Evolutionary conservation across 2,329 filamentous ascomycete species (phyloP), one percentile per base, ranked within the genome.

Genomic region (Tolypocladium guangdongense): DNA sequence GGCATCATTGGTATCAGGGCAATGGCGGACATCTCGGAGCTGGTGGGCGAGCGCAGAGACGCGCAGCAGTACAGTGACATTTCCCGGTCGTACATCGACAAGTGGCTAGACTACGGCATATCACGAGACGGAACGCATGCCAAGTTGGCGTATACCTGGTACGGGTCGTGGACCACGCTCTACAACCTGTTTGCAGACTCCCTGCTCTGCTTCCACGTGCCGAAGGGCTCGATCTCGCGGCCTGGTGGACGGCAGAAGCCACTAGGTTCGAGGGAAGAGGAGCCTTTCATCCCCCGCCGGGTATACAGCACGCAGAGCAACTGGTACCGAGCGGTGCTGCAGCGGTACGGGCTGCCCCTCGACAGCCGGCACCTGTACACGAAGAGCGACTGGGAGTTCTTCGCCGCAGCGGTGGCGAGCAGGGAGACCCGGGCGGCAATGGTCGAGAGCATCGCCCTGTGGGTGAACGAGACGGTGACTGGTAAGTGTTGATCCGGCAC

Each of bases 321-420:
- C 55, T 95, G 87, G 88, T 95, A 95, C 71, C 76, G 81, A 57
- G 78, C 81, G 16, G 88, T 92, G 11, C 80, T 88, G 59, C 88
- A 95, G 66, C 83, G 81, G 62, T 95, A 92, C 67, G 90, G 90
- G 1, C 72, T 95, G 4, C 89, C 90, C 0, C 78, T 95, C 8
- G 90, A 95, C 68, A 87, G 81, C 59, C 81, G 90, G 45, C 88
- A 93, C 67, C 68, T 92, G 3, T 93, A 93, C 68, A 86, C 88
- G 36, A 95, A 95, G 71, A 90, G 86, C 33, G 90, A 95, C 70
- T 95, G 90, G 90, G 86, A 93, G 62, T 90, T 95, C 66, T 91
- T 93, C 67, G 87, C 88, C 0, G 89, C 90, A 48, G 87, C 89
- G 2, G 86, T 95, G 6, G 81, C 88, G 4, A 83, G 82, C 60